Evolutionary conservation across 2,329 filamentous ascomycete species (phyloP).

Genomic region (Bretziella fagacearum): DNA sequence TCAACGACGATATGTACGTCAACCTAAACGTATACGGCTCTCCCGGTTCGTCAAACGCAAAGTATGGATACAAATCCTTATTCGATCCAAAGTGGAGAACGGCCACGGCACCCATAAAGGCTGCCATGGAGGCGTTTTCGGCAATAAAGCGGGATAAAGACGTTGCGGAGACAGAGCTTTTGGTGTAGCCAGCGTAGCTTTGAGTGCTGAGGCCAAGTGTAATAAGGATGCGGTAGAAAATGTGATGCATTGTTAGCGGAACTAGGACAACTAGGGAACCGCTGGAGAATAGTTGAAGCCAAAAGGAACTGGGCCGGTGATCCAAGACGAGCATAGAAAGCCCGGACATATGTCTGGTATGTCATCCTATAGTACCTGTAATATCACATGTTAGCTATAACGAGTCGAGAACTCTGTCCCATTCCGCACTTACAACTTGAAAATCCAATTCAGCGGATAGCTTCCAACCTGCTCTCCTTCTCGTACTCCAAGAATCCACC

Average conservation of each 20-base stretch:
- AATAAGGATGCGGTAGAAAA: constrained; percentile 38
- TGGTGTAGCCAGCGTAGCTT: constrained; percentile 44
- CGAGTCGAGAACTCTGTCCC: no score
- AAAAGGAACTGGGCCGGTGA: constrained; percentile 47
- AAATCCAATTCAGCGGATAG: constrained; percentile 54
- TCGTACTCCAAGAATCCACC: constrained; percentile 48
- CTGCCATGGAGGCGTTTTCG: constrained; percentile 51
- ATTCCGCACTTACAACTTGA: constrained; percentile 51
- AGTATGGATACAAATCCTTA: constrained; percentile 52
- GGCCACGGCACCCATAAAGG: constrained; percentile 47
- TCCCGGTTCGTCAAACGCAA: constrained; percentile 39
- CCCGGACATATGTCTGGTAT: constrained; percentile 55
- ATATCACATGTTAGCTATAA: no score
- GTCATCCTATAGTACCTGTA: constrained; percentile 49
- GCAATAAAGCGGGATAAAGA: constrained; percentile 51
- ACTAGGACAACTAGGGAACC: constrained; percentile 45
- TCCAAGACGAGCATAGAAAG: constrained; percentile 49
- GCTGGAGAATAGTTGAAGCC: constrained; percentile 47
- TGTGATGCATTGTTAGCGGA: constrained; percentile 44
- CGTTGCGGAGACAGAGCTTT: constrained; percentile 47
- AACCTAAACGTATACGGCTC: constrained; percentile 43
- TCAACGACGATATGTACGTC: constrained; percentile 44
- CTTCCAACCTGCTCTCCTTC: constrained; percentile 51
- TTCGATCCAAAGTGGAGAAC: constrained; percentile 51
- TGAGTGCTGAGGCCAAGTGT: constrained; percentile 39